Conservation (phyloP, 2,329 filamentous ascomycete genomes). For the Microsporum canis region DNA sequence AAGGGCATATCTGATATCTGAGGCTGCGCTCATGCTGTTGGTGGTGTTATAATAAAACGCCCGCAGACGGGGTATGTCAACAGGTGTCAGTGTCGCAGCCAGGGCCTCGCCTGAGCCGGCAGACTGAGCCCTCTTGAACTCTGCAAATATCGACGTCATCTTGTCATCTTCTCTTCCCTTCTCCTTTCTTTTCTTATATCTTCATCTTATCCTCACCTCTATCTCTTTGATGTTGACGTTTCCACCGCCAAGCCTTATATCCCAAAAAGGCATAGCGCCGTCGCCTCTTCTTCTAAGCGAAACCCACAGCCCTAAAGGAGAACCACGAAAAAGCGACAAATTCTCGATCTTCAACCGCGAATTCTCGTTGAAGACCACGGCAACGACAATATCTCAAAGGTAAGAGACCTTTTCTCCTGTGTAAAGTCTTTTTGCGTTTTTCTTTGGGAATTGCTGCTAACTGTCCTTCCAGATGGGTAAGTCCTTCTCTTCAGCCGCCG, state of each 20-base stretch:
- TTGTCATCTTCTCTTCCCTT: not conserved
- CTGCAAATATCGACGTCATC: constrained; percentile 64
- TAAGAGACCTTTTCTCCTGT: constrained; percentile 25
- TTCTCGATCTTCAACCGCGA: constrained; percentile 26
- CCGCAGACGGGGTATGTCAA: constrained; percentile 55
- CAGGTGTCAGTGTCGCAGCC: constrained; percentile 62
- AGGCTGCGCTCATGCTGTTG: constrained; percentile 52
- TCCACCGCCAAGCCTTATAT: not conserved
- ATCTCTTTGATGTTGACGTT: not conserved
- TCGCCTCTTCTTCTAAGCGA: constrained; percentile 31
- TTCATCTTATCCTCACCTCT: not conserved
- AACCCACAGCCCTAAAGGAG: constrained; percentile 35
- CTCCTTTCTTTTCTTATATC: not conserved
- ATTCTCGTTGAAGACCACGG: constrained; percentile 14
- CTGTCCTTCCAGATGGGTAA: constrained; percentile 48
- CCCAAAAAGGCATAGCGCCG: constrained; percentile 21
- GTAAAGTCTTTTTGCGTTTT: constrained; percentile 8
- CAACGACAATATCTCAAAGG: constrained; percentile 37
- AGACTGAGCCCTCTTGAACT: constrained; percentile 60
- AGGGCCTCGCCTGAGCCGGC: constrained; percentile 59
- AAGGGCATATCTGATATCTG: constrained; percentile 59
- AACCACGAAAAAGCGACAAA: constrained; percentile 32
- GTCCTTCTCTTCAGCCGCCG: constrained; percentile 24
- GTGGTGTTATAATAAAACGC: constrained; percentile 62
- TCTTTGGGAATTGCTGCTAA: constrained; percentile 16